Evolutionary conservation across 192 early-diverging fungal genomes (phyloP).

Genomic region (Funneliformis geosporum): DNA sequence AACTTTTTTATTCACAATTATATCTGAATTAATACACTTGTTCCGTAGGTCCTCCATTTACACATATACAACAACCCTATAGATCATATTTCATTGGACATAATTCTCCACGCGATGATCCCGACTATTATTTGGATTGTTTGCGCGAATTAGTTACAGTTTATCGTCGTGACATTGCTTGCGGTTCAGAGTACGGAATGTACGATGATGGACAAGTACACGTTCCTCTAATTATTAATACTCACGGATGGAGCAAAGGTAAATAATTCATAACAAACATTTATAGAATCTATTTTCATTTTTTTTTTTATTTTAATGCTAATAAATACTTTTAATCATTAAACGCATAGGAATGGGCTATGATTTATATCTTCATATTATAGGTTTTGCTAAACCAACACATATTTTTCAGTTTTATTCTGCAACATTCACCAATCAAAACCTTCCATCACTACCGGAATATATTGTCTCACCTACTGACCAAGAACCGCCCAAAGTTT

Average conservation of each 20-base stretch:
- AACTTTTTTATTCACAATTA: neutral
- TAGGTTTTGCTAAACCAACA: slow-evolving; percentile 63
- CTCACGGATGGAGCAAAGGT: slow-evolving; percentile 92
- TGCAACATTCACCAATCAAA: slow-evolving; percentile 36
- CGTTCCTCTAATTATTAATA: slow-evolving; percentile 92
- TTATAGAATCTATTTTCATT: neutral
- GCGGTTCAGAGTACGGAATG: slow-evolving; percentile 28
- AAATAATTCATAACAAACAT: neutral
- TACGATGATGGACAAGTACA: slow-evolving; percentile 35
- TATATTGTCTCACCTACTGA: slow-evolving; percentile 36
- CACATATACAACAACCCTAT: slow-evolving; percentile 65
- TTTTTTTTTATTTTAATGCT: neutral
- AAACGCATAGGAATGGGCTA: slow-evolving; percentile 67
- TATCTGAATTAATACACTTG: neutral
- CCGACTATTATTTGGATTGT: slow-evolving; percentile 77
- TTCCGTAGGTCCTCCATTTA: slow-evolving; percentile 76
- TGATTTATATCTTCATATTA: slow-evolving; percentile 72
- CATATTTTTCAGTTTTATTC: slow-evolving; percentile 66
- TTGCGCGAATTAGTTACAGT: slow-evolving; percentile 60
- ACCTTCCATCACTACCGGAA: slow-evolving; percentile 47
- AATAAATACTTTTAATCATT: neutral
- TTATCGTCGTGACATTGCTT: slow-evolving; percentile 55
- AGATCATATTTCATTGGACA: slow-evolving; percentile 77
- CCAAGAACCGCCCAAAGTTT: slow-evolving; percentile 28
- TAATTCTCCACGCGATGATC: slow-evolving; percentile 74